Evolutionary conservation across 139 green algal genomes (phyloP), one percentile per base, ranked within the genome.

Genomic region (Zygnema circumcarinatum): DNA sequence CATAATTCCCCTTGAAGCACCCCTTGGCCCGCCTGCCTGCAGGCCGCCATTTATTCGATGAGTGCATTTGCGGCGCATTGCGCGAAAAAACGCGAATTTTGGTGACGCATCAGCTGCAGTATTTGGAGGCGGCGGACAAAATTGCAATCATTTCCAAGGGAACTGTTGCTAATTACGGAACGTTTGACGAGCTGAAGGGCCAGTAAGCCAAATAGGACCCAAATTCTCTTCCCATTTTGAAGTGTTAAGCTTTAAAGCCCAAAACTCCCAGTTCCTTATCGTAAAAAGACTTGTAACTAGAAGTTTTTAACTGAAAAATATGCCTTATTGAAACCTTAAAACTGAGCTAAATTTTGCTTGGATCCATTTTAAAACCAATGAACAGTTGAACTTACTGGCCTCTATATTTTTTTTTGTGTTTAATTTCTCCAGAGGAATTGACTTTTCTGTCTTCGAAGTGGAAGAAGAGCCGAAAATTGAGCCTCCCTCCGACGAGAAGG

Each of bases 61-160:
- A 87, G 53, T 93, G 91, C 83, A 89, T 93, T 21, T 41, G 35
- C 3, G 81, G 88, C 36, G 67, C 67, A 36, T 78, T 94, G 52
- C 36, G 76, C 42, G 84, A 79, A 76, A 96, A 96, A 83, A 94
- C 96, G 0, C 91, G 96, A 76, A n/a, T 94, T 11, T 81, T 94
- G 21, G 92, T 98, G 0, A 99, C 95, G 41, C 96, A 98, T 89
- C 95, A 96, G 68, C 74, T 93, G 33, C 88, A 92, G 68, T 92
- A 89, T 35, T 40, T 93, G 32, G 33, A 41, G 0, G 40, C 47
- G n/a, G 73, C 90, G 89, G 83, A 90, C 31, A 67, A 68, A 36
- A 74, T 92, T 16, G 72, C 79, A 3, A 81, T 91, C 25, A 74
- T 92, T n/a, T 29, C 42, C 22, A 33, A 83, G 0, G 88, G 88